These are phyloP conservation scores for Austroboletus rostrupii DNA, from an alignment of 1,284 basidiomycete species.

Conservation along the genomic window DNA sequence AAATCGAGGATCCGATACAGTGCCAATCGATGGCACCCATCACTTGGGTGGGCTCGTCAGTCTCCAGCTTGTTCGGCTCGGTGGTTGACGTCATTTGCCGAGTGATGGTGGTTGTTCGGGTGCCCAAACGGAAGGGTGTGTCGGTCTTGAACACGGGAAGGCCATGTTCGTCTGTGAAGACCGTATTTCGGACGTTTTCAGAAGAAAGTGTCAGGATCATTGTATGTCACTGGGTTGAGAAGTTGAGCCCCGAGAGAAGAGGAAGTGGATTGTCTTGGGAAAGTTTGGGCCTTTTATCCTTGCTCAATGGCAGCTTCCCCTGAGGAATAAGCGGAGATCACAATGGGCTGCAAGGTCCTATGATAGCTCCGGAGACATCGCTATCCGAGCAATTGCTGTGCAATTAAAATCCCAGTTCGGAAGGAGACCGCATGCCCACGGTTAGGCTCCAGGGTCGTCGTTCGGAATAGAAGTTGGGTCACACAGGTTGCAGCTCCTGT, in stretches of 20 bases:
- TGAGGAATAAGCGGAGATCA: neutral
- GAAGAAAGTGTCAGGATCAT: conserved; percentile 28
- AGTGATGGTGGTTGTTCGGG: conserved; percentile 21
- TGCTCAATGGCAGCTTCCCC: neutral
- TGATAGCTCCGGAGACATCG: no score
- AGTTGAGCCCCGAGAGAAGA: neutral
- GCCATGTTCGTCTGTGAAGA: conserved; percentile 25
- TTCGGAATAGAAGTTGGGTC: conserved; percentile 1
- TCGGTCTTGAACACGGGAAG: conserved; percentile 20
- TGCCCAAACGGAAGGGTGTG: conserved; percentile 24
- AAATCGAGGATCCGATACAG: conserved; percentile 16
- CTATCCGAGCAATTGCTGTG: neutral
- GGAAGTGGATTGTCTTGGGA: neutral
- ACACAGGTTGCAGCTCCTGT: neutral
- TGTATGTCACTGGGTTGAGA: neutral
- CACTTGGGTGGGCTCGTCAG: conserved; percentile 9
- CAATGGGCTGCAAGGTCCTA: no score
- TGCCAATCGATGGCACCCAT: conserved; percentile 23
- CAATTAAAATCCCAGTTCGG: neutral
- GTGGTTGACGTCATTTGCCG: conserved; percentile 1
- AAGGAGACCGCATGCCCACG: neutral
- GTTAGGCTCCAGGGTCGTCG: neutral
- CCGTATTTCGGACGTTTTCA: conserved; percentile 21
- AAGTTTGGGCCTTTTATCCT: conserved; percentile 6
- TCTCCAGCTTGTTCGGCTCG: neutral